Evolutionary conservation across 2,329 filamentous ascomycete species (phyloP).

Genomic region (Lasiodiplodia sp.): DNA sequence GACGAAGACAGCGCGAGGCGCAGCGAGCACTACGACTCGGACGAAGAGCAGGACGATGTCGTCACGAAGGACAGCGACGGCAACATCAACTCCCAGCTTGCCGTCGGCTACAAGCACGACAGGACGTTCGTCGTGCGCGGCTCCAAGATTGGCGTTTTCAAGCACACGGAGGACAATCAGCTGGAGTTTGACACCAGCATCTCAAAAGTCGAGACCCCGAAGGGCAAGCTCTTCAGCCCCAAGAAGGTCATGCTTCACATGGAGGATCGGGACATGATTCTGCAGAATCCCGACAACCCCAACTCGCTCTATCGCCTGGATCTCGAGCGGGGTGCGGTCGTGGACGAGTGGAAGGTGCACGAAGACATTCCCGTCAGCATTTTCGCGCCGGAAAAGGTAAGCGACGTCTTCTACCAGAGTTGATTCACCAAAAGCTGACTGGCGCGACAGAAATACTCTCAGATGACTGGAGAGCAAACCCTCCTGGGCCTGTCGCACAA

Average conservation of each 20-base stretch:
- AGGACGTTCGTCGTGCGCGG: conserved; percentile 96
- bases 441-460: conserved; percentile 80
- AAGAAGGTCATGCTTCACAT: conserved; percentile 97
- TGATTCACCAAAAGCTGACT: neutral
- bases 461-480: conserved; percentile 94
- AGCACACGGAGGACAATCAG: conserved; percentile 90
- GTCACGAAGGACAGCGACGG: conserved; percentile 73
- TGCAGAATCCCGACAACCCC: conserved; percentile 82
- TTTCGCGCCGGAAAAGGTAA: conserved; percentile 86
- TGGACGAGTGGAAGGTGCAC: conserved; percentile 98
- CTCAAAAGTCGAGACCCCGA: conserved; percentile 89
- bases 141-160: conserved; percentile 98
- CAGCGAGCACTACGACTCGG: conserved; percentile 77
- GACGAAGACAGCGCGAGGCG: conserved; percentile 67
- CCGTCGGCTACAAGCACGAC: conserved; percentile 96
- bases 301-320: conserved; percentile 98
- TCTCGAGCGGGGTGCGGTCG: conserved; percentile 94
- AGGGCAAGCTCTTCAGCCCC: conserved; percentile 86
- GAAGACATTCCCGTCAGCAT: conserved; percentile 92
- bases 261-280: conserved; percentile 86
- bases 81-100: conserved; percentile 90
- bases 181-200: conserved; percentile 97
- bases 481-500: conserved; percentile 95
- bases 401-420: conserved; percentile 34
- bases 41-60: conserved; percentile 82